Percentiles rank a stretch among this genome's conserved stretches.
Evolutionary conservation across 2,329 filamentous ascomycete genomes (phyloP).

Genomic region (Fusarium coicis): DNA sequence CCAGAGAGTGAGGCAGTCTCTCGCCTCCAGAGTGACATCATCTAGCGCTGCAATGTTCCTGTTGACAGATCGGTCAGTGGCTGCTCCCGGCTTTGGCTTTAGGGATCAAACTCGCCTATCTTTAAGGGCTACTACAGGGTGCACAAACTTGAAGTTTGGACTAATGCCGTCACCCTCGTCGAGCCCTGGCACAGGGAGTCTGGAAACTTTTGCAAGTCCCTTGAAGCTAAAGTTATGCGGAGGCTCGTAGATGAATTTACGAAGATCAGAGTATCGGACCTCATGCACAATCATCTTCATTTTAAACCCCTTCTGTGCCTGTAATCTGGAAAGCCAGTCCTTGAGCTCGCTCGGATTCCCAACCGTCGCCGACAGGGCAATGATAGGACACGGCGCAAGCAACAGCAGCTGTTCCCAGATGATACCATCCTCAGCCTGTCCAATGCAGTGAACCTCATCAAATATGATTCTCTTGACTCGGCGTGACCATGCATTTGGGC

Average conservation of each 20-base stretch:
- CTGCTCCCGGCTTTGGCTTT: not conserved
- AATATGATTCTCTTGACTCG: slow-evolving; percentile 82
- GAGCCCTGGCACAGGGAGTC: slow-evolving; percentile 60
- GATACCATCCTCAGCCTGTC: slow-evolving; percentile 79
- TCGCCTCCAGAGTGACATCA: slow-evolving; percentile 75
- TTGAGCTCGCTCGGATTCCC: slow-evolving; percentile 79
- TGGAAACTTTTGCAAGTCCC: slow-evolving; percentile 35
- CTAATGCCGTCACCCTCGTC: slow-evolving; percentile 56
- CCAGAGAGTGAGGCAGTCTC: slow-evolving; percentile 77
- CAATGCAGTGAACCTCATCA: slow-evolving; percentile 85
- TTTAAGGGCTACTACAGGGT: slow-evolving; percentile 72
- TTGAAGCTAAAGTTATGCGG: slow-evolving; percentile 60
- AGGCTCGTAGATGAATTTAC: slow-evolving; percentile 76
- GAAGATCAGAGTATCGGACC: slow-evolving; percentile 78
- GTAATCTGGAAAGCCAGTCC: slow-evolving; percentile 73
- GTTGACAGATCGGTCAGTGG: not conserved
- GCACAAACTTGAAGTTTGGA: slow-evolving; percentile 67
- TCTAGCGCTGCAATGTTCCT: slow-evolving; percentile 69
- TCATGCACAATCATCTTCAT: slow-evolving; percentile 76
- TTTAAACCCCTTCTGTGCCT: slow-evolving; percentile 70
- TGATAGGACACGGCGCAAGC: slow-evolving; percentile 79
- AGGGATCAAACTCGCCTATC: slow-evolving; percentile 56
- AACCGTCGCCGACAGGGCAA: slow-evolving; percentile 82
- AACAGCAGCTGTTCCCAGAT: slow-evolving; percentile 84
- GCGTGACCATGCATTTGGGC: slow-evolving; percentile 65